Base-by-base conservation (phyloP, 2,329 filamentous ascomycete species). In the Penicillium sp. region DNA sequence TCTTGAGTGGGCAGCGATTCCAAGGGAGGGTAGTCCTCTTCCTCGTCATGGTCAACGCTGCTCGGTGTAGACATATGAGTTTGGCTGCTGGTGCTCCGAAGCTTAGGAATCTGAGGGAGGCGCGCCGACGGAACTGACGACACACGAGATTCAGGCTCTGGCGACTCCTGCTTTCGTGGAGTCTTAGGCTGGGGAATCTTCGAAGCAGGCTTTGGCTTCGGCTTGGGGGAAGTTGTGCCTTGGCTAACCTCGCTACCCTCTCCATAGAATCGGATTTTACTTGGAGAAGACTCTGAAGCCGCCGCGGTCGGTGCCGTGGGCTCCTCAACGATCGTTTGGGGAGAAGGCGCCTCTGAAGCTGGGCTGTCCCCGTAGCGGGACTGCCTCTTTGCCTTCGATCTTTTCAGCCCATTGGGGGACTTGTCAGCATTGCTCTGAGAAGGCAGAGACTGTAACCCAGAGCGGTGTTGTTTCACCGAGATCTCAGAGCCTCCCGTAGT, bases 51-150 rank as follows among this genome's bases (percentile, higher is more conserved):
- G 1, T 58, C 63, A n/a, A 57, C 51, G 22, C 51, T 61, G 11
- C 65, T 62, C 3, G 65, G 56, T 8, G 69, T 63, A 2, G 69
- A 65, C 33, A 72, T 51, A 49, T 69, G 69, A 26, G 67, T 73
- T 51, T 70, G 70, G 45, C 71, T 77, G 55, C 72, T 76, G 16
- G 69, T 62, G 50, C 70, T 71, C 39, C 78, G 70, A 26, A 79
- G 63, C 61, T 77, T 79, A 5, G 73, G 74, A 47, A 80, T 79
- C 24, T 68, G 70, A 8, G 78, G 78, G 29, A 80, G 72, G 47
- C 76, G 70, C 61, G 73, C 70, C 3, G 77, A 80, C n/a, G 78
- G 78, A 14, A 77, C 75, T 29, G 77, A 78, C n/a, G 78, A 79
- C n/a, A 78, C 60, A 41, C 75, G 71, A 7, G 69, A 70, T 45